These are phyloP conservation scores for Xylaria sp. DNA, from an alignment of 2,329 filamentous ascomycete species.

Conservation along the genomic window DNA sequence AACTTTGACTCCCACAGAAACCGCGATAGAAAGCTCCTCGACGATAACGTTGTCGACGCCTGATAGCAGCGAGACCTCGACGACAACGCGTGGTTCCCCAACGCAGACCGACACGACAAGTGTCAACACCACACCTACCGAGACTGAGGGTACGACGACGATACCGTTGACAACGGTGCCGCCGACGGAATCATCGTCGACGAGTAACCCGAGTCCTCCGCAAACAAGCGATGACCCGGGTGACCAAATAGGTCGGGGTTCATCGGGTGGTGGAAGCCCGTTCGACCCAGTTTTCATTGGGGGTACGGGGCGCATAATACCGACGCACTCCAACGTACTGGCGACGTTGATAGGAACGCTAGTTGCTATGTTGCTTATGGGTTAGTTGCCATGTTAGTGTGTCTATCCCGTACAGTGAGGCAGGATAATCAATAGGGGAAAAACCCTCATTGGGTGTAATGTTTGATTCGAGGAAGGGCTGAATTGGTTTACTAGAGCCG, in stretches of 20 bases:
- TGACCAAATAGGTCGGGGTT: constrained; percentile 8
- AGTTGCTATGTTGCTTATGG: constrained; percentile 6
- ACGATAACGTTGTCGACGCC: constrained; percentile 9
- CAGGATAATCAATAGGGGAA: background rate
- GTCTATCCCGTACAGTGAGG: background rate
- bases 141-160: background rate
- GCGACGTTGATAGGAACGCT: constrained; percentile 7
- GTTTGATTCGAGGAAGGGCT: background rate
- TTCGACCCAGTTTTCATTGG: constrained; percentile 28
- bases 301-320: constrained; percentile 2
- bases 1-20: constrained; percentile 17
- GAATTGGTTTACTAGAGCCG: background rate
- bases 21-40: constrained; percentile 9
- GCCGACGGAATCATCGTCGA: constrained; percentile 12
- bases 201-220: constrained; percentile 6
- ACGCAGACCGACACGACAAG: constrained; percentile 10
- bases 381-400: constrained; percentile 1
- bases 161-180: background rate
- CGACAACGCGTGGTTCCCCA: background rate
- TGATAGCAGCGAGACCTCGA: constrained; percentile 1
- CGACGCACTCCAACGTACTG: background rate
- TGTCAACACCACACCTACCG: constrained; percentile 4
- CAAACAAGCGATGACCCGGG: background rate
- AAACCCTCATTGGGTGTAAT: constrained; percentile 6
- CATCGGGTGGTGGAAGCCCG: constrained; percentile 34